Conservation (phyloP, 2,329 filamentous ascomycete genomes). For the Emergomyces orientalis region DNA sequence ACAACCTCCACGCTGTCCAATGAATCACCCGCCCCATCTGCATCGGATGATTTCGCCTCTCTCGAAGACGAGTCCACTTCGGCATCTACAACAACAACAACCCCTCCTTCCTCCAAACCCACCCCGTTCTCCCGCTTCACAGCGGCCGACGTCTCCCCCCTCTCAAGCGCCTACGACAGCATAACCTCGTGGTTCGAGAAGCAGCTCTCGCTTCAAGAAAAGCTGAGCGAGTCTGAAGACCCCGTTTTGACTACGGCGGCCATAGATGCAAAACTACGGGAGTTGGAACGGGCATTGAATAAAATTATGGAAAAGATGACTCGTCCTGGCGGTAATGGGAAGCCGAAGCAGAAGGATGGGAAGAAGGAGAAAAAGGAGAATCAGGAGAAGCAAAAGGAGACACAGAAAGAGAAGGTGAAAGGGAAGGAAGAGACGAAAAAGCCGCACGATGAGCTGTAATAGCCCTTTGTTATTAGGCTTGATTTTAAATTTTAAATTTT, state of each 20-base stretch:
- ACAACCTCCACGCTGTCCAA: conserved; percentile 19
- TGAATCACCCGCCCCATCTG: conserved; percentile 26
- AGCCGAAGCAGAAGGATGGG: no score
- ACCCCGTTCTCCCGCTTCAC: conserved; percentile 56
- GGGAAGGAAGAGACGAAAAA: conserved; percentile 6
- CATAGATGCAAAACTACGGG: conserved; percentile 56
- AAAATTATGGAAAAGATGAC: conserved; percentile 61
- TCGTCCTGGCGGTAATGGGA: conserved; percentile 21
- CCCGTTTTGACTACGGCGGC: conserved; percentile 67
- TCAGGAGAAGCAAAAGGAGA: conserved; percentile 21
- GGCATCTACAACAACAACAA: conserved; percentile 22
- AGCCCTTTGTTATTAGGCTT: not conserved
- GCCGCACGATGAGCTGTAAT: conserved; percentile 16
- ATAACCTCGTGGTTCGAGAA: conserved; percentile 66
- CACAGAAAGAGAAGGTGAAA: conserved; percentile 18
- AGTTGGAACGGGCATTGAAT: conserved; percentile 61
- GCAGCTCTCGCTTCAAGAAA: conserved; percentile 60
- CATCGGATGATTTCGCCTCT: conserved; percentile 48
- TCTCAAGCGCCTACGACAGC: conserved; percentile 54
- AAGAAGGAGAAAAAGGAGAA: conserved; percentile 25
- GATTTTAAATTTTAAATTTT: not conserved
- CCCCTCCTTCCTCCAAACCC: conserved; percentile 26
- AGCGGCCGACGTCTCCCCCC: conserved; percentile 57
- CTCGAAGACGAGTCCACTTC: conserved; percentile 60
- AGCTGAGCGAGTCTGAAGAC: conserved; percentile 60